A percentile compares a stretch with the other conserved stretches of the same genome.
Evolutionary conservation across 2,329 filamentous ascomycete genomes (phyloP).

Genomic region (Trematosphaeria pertusa): DNA sequence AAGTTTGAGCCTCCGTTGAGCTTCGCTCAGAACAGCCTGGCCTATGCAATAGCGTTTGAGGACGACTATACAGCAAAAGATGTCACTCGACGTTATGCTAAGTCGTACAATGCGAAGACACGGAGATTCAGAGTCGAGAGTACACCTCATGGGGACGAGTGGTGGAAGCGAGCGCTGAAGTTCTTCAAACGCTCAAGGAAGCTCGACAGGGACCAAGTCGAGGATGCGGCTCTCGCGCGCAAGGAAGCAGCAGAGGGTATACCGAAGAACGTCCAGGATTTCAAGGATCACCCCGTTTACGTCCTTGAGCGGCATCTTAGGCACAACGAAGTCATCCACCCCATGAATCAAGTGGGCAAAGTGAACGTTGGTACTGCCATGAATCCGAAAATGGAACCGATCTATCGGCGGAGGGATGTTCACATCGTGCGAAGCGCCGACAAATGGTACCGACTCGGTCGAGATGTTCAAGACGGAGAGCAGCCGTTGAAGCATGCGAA

Average conservation of each 20-base stretch:
- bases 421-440: conserved; percentile 78
- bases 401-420: conserved; percentile 85
- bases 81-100: conserved; percentile 86
- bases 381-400: conserved; percentile 71
- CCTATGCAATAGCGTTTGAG: conserved; percentile 86
- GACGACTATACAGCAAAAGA: conserved; percentile 79
- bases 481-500: conserved; percentile 77
- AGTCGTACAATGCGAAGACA: conserved; percentile 90
- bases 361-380: conserved; percentile 69
- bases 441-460: conserved; percentile 88
- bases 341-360: conserved; percentile 76
- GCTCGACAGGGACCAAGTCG: conserved; percentile 79
- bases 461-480: conserved; percentile 76
- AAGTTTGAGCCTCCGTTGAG: conserved; percentile 83
- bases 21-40: conserved; percentile 77
- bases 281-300: conserved; percentile 78
- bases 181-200: conserved; percentile 46
- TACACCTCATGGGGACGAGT: conserved; percentile 61
- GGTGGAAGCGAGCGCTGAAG: conserved; percentile 62
- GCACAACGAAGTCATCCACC: conserved; percentile 81
- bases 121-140: conserved; percentile 79
- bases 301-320: conserved; percentile 85
- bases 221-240: conserved; percentile 76
- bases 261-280: conserved; percentile 84
- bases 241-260: conserved; percentile 77